phyloP scores from a whole-genome alignment of 768 basidiomycete genomes.

The Amanita jacksonii region DNA sequence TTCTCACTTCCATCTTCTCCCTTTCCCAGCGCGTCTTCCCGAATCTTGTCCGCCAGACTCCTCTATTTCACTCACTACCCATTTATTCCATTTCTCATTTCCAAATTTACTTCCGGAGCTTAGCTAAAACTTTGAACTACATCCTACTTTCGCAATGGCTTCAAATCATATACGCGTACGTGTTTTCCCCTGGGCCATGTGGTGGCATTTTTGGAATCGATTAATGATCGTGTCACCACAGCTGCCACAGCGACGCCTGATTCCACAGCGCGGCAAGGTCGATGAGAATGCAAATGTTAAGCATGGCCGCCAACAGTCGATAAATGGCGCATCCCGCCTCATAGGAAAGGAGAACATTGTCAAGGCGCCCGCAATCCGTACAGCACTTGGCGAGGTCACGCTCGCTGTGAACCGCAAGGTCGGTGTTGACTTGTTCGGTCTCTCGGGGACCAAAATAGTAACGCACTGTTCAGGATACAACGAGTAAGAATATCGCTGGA shows the following conservation, averaged over 20 bases:
- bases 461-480: slow-evolving; percentile 30
- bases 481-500: slow-evolving; percentile 35
- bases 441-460: slow-evolving; percentile 1
- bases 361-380: slow-evolving; percentile 56
- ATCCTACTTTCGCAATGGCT: slow-evolving; percentile 37
- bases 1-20: slow-evolving; percentile 19
- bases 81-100: too few relatives aligned
- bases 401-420: slow-evolving; percentile 75
- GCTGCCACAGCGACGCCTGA: slow-evolving; percentile 61
- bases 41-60: slow-evolving; percentile 24
- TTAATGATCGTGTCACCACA: slow-evolving; percentile 17
- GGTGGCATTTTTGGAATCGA: neutral
- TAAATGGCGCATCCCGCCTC: slow-evolving; percentile 41
- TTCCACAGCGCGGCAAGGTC: slow-evolving; percentile 57
- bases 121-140: too few relatives aligned
- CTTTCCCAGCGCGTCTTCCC: slow-evolving; percentile 15
- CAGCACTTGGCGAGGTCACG: slow-evolving; percentile 76
- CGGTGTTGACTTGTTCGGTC: slow-evolving; percentile 15
- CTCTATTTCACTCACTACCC: slow-evolving; percentile 18
- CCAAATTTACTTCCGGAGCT: too few relatives aligned
- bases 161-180: slow-evolving; percentile 54
- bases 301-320: slow-evolving; percentile 55
- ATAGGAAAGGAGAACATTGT: slow-evolving; percentile 36
- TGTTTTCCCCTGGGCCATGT: slow-evolving; percentile 12
- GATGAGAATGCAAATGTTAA: slow-evolving; percentile 73